Base-by-base conservation (phyloP, 176 grass and related monocot species). In the Puya raimondii region DNA sequence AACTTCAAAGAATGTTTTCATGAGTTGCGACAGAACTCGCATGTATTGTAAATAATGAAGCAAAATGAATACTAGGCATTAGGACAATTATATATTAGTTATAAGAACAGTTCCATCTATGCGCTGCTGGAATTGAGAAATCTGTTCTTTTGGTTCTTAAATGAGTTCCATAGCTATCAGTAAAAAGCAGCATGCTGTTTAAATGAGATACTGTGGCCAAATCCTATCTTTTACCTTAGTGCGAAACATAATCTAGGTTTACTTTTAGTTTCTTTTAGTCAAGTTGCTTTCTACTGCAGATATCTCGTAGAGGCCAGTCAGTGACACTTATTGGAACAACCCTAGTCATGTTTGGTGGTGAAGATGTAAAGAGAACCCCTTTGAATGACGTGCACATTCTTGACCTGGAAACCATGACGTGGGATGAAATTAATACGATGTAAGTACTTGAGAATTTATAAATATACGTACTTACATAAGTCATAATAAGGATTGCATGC, bases 371-470 rank as follows among this genome's bases (percentile, higher is more conserved):
- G 71, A 84, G 95, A 73, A 85, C 86, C 68, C 90, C 93, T 79
- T 73, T 99, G 72, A 99, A 99, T 82, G 95, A 99, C 56, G 86
- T 99, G 84, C 80, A 99, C 80, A 99, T 94, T 80, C 90, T 99
- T 84, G 95, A 99, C 91, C 78, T 99, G 70, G 87, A 94, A 88
- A 93, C 87, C 65, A 99, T 99, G 95, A 99, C 95, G 72, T 99
- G 95, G 95, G 95, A 99, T 77, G 90, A 99, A 83, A 76, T 91
- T 70, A 90, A 99, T 82, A 79, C 95, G 64, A 93, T 99, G 95
- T 94, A 85, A 91, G 88, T 86, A 73, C 64, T 71, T 25, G 50
- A 78, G 69, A 49, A 27, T 70, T 75, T 16, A 10, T 16, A 18
- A 42, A 42, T 42, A 42, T 42, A 6, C 5, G 33, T 42, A 42